Evolutionary conservation across 2,329 filamentous ascomycete species (phyloP).

Genomic region (Talaromyces atroroseus): DNA sequence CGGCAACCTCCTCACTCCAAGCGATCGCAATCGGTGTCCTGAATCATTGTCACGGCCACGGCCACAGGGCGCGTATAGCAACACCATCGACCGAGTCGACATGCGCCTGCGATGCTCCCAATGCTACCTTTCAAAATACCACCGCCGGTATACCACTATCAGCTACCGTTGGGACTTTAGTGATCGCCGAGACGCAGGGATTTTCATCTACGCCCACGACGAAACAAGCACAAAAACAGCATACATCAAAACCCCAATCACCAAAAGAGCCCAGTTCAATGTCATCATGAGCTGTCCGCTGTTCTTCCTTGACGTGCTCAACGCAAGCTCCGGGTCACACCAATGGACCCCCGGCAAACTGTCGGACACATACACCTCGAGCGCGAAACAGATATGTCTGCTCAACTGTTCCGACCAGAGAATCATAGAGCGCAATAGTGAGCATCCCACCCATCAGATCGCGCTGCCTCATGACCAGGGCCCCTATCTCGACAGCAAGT

Average conservation of each 20-base stretch:
- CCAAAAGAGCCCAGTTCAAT: background rate
- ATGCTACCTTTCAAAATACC: background rate
- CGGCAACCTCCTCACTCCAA: background rate
- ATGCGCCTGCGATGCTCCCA: background rate
- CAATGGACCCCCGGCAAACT: constrained; percentile 1
- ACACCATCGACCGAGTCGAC: background rate
- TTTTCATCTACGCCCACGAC: background rate
- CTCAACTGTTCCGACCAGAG: background rate
- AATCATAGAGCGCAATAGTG: background rate
- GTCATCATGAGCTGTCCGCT: background rate
- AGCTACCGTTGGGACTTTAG: constrained; percentile 1
- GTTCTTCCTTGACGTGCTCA: constrained; percentile 1
- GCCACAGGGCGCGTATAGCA: background rate
- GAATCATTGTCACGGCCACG: background rate
- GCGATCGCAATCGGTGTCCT: background rate
- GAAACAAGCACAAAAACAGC: background rate
- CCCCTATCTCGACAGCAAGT: background rate
- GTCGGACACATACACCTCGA: background rate
- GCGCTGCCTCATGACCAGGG: background rate
- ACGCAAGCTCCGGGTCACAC: background rate
- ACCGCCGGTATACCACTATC: background rate
- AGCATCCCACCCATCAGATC: background rate
- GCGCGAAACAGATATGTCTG: background rate
- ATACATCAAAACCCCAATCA: background rate
- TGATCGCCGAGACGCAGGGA: background rate